Percentiles rank a stretch among this genome's conserved stretches.
These are phyloP conservation scores for Gynandropsis gynandra DNA, from an alignment of 345 rosid genomes.

Conservation along the genomic window DNA sequence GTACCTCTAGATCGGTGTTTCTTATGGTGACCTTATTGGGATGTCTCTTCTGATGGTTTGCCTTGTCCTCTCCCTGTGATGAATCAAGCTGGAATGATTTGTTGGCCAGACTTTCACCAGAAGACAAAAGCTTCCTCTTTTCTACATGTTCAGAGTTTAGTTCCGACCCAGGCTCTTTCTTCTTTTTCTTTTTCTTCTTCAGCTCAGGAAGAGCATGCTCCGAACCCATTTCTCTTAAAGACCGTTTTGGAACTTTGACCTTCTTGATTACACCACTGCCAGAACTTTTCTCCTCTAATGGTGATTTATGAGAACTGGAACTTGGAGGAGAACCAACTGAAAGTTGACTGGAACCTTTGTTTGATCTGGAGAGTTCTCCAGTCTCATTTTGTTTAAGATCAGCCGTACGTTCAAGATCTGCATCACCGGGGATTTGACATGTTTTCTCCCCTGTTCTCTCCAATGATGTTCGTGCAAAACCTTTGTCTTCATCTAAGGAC, in stretches of 20 bases:
- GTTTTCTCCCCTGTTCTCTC: conserved; percentile 22
- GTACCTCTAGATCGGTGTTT: conserved; percentile 36
- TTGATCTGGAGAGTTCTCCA: conserved; percentile 23
- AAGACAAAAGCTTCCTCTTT: conserved; percentile 41
- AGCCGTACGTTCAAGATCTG: conserved; percentile 27
- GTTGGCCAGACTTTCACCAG: conserved; percentile 36
- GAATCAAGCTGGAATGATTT: conserved; percentile 33
- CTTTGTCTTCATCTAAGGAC: conserved; percentile 27
- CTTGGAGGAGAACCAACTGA: conserved; percentile 23
- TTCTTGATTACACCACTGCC: conserved; percentile 42
- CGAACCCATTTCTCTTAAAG: conserved; percentile 32
- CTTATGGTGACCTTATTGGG: conserved; percentile 21
- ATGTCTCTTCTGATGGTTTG: conserved; percentile 37
- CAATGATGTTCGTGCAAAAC: conserved; percentile 21
- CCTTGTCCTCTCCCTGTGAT: conserved; percentile 35
- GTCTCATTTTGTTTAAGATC: conserved; percentile 33
- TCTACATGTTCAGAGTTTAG: conserved; percentile 35
- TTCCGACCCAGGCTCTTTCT: conserved; percentile 38
- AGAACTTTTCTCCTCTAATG: conserved; percentile 34
- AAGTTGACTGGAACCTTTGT: conserved; percentile 38
- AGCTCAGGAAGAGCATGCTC: conserved; percentile 32
- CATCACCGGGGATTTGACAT: conserved; percentile 27
- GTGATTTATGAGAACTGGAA: conserved; percentile 24
- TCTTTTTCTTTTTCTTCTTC: conserved; percentile 69
- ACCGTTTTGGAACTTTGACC: conserved; percentile 46